These are phyloP conservation scores for Bolboschoenoplectus hybrid DNA, from an alignment of 202 grass and related monocot genomes.

Conservation along the genomic window DNA sequence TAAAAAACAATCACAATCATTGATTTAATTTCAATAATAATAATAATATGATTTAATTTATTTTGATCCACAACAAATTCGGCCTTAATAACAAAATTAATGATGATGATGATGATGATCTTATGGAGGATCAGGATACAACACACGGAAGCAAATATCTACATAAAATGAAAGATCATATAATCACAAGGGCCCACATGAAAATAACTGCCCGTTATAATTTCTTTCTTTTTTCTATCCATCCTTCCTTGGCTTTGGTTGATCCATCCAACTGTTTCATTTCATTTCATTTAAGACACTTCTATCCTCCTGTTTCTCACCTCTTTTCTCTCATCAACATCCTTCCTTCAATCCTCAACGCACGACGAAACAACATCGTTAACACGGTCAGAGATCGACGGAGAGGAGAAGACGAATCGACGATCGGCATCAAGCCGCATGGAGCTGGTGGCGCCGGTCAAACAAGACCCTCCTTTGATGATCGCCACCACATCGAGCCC, in stretches of 20 bases:
- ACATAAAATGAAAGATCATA: not conserved
- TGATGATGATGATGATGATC: not conserved
- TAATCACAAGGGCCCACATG: not conserved
- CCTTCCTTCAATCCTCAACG: not conserved
- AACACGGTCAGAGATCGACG: constrained; percentile 2
- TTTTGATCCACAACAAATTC: no score
- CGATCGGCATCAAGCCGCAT: not conserved
- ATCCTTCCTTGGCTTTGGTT: not conserved
- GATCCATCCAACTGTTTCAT: constrained; percentile 40
- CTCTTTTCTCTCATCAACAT: constrained; percentile 42
- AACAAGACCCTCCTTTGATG: constrained; percentile 12
- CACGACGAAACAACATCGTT: not conserved
- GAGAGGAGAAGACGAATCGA: not conserved
- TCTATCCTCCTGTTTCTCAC: constrained; percentile 23
- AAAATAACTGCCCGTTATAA: not conserved
- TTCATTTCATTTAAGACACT: constrained; percentile 33
- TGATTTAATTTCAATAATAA: no score
- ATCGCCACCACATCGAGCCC: not conserved
- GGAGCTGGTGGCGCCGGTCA: constrained; percentile 22
- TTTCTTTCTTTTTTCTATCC: not conserved
- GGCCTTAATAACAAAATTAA: no score
- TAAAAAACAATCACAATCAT: no score
- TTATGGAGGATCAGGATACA: not conserved
- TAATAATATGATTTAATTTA: no score
- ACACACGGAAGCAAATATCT: not conserved